Evolutionary conservation across 441 rosid species (phyloP), one percentile per base, ranked within the genome.

Genomic region (Populus hybrid): DNA sequence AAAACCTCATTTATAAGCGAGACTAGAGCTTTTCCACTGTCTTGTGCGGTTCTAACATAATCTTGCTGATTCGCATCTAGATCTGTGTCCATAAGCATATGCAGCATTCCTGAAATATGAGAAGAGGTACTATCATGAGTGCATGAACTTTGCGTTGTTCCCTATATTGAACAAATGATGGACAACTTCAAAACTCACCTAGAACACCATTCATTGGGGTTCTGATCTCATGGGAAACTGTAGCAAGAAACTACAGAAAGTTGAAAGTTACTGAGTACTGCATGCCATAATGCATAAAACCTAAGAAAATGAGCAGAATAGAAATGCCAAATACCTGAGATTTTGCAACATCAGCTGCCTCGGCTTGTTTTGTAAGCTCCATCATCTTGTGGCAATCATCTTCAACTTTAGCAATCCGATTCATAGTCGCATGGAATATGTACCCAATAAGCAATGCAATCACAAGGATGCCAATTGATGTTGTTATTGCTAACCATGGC

Each of bases 121-220:
- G 53, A 3, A 69, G n/a, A 70, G 21, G 69, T 7, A 59, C 21
- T 12, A 28, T 74, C 76, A 84, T 16, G 21, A 8, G 20, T 70
- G 7, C 53, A 64, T n/a, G 64, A 70, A n/a, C 29, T 35, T 59
- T 72, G 38, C 29, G 20, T 26, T 6, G 29, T 20, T 35, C 11
- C 9, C 53, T 40, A 29, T 40, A n/a, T 74, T 42, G 35, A 24
- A 69, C 18, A 31, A 69, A 36, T 28, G 50, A 69, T 75, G 20
- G 69, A 69, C 9, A 71, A 65, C 68, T 68, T 77, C 36, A 61
- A 77, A 78, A 82, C 97, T 88, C 82, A 93, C 99, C 99, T 78
- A 94, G 88, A 84, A 94, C 98, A 75, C 99, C 98, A 84, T 94
- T 94, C 98, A 94, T 93, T 53, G 99, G 99, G 76, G 99, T 94